Base-by-base conservation (phyloP, 164 flowering plant genomes). In the Magnolia kwangsiensis region DNA sequence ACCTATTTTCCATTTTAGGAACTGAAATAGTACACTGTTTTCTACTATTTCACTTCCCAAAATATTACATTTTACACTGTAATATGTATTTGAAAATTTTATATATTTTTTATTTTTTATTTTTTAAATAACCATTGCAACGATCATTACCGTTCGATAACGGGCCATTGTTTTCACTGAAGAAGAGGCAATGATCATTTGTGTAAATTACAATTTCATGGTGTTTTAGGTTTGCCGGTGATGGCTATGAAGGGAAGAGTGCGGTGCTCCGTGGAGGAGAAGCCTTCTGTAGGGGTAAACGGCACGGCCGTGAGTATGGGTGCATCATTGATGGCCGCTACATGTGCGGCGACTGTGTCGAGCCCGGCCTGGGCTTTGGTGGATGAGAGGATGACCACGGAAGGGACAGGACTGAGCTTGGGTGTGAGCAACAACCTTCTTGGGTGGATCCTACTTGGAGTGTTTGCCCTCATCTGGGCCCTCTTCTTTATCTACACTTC, bases 371-470 rank as follows among this genome's bases (percentile, higher is more conserved):
- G 88, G 81, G 94, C 92, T 61, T 73, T 95, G 83, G 99, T 95
- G 75, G 99, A 95, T 67, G 97, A 95, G 80, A 91, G 98, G 83
- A 59, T 95, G 97, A 87, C 85, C 89, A 95, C 98, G 1, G 98
- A 95, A 80, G 98, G 98, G 73, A 93, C 97, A 11, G 97, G 98
- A 20, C 97, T 93, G 23, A 91, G 95, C 19, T 89, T 93, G 68
- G 98, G 98, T 0, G 50, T 95, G 81, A 95, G 98, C 88, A 91
- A 88, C 89, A 95, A 95, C 84, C 84, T 91, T 23, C 89, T 95
- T 58, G 98, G 90, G 23, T 95, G 99, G 99, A 88, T 93, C 84
- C 87, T 95, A 21, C 82, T 93, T 18, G 99, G 96, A 55, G 90
- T 92, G 29, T 93, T 92, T 82, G 99, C 82, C 72, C 86, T 95